Evolutionary conservation across 2,329 filamentous ascomycete genomes (phyloP), one percentile per base, ranked within the genome.

Genomic region (Penicillium expansum): DNA sequence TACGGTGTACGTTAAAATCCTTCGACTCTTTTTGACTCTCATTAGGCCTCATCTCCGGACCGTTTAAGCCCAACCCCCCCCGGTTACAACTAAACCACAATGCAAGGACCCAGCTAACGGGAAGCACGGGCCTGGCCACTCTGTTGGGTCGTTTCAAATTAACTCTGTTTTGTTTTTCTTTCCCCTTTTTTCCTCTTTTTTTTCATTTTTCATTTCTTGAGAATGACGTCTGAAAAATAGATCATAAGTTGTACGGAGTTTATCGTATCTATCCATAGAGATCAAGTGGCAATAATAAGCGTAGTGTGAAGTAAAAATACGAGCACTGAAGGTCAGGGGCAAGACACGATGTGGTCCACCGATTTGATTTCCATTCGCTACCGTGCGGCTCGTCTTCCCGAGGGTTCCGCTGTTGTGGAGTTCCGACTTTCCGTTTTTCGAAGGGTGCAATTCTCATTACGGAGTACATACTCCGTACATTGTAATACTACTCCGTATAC

Each of bases 111-210:
- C 18, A 47, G 8, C 66, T 65, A 69, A 65, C 48, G 63, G 62
- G 65, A 68, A 64, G 68, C 64, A 69, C 62, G 61, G 63, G 59
- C 66, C 61, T 59, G 63, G 67, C 68, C 68, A 62, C 48, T 47
- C 61, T 67, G 59, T 56, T 66, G 67, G 65, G 64, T 66, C 60
- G 64, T 70, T 70, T 66, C 67, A 69, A 27, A 38, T 67, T 66
- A 57, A 63, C 58, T 56, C 35, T 32, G n/a, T 42, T 51, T 37
- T n/a, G n/a, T n/a, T 33, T 18, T 11, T 20, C 33, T 20, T 14
- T 10, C 32, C 7, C 6, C 5, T 22, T 22, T 14, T 22, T 16
- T 24, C 2, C 5, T 6, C 27, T 27, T 3, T 9, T n/a, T 29
- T 29, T 29, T 29, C 9, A 18, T 11, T n/a, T 24, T 33, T 24